These are phyloP conservation scores for Amauroascus verrucosus DNA, from an alignment of 2,329 filamentous ascomycete genomes.

Conservation along the genomic window DNA sequence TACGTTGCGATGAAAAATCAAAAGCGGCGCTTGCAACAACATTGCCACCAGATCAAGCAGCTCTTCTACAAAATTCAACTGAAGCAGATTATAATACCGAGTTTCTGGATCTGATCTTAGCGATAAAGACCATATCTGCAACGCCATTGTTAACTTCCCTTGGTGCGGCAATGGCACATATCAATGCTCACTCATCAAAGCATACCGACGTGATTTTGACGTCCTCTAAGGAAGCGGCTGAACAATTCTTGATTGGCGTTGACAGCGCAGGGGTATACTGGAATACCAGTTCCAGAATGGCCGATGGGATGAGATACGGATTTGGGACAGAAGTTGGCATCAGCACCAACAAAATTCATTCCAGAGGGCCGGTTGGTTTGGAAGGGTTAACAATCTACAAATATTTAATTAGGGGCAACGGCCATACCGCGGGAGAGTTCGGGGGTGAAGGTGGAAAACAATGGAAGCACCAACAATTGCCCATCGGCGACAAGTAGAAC, in stretches of 20 bases:
- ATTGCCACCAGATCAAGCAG: conserved; percentile 35
- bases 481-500: neutral
- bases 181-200: conserved; percentile 84
- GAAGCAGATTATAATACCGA: conserved; percentile 75
- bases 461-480: conserved; percentile 48
- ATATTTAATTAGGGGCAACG: conserved; percentile 75
- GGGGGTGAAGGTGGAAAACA: conserved; percentile 43
- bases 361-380: conserved; percentile 80
- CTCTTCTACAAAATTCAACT: conserved; percentile 53
- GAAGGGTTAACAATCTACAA: conserved; percentile 97
- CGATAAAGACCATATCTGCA: conserved; percentile 63
- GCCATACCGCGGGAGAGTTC: conserved; percentile 62
- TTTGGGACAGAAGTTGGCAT: conserved; percentile 98
- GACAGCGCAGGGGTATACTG: conserved; percentile 92
- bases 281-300: conserved; percentile 91
- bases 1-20: conserved; percentile 66
- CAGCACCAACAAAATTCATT: conserved; percentile 97
- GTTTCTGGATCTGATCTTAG: conserved; percentile 73
- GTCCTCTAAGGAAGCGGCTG: conserved; percentile 53
- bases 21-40: conserved; percentile 51
- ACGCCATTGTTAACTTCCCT: conserved; percentile 34
- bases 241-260: conserved; percentile 72
- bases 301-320: conserved; percentile 92
- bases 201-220: conserved; percentile 93
- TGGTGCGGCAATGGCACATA: conserved; percentile 68